These are phyloP conservation scores for Pichia californica DNA, from an alignment of 805 yeast species.

Conservation along the genomic window DNA sequence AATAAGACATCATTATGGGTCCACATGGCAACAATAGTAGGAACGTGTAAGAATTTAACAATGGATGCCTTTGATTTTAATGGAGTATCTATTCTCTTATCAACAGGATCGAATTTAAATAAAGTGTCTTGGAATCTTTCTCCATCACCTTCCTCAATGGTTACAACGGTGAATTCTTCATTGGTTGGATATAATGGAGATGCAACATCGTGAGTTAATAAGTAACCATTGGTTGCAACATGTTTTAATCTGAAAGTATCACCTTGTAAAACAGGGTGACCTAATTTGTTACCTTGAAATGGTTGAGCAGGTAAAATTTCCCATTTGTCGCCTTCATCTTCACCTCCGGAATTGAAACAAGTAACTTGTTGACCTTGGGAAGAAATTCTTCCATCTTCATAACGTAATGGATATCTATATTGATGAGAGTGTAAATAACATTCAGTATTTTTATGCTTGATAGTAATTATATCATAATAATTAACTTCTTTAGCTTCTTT, in stretches of 20 bases:
- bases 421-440: slow-evolving; percentile 80
- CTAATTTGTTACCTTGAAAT: slow-evolving; percentile 32
- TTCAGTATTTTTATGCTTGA: slow-evolving; percentile 74
- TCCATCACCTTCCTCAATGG: slow-evolving; percentile 49
- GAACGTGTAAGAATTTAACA: slow-evolving; percentile 71
- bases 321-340: slow-evolving; percentile 79
- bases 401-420: slow-evolving; percentile 75
- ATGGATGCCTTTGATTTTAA: slow-evolving; percentile 66
- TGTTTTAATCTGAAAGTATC: slow-evolving; percentile 78
- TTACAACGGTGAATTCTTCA: slow-evolving; percentile 81
- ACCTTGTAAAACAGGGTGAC: slow-evolving; percentile 56
- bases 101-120: slow-evolving; percentile 63
- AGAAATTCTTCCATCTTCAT: slow-evolving; percentile 93
- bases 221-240: slow-evolving; percentile 67
- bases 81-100: slow-evolving; percentile 41
- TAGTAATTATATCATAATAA: slow-evolving; percentile 67
- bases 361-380: slow-evolving; percentile 95
- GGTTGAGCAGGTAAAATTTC: slow-evolving; percentile 62
- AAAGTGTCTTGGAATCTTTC: slow-evolving; percentile 62
- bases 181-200: slow-evolving; percentile 90
- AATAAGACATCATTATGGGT: slow-evolving; percentile 75
- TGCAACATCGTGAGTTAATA: slow-evolving; percentile 92
- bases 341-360: slow-evolving; percentile 46
- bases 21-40: slow-evolving; percentile 91
- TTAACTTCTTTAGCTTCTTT: slow-evolving; percentile 64